These are phyloP conservation scores for Breynia disticha DNA, from an alignment of 441 rosid genomes.

Conservation along the genomic window DNA sequence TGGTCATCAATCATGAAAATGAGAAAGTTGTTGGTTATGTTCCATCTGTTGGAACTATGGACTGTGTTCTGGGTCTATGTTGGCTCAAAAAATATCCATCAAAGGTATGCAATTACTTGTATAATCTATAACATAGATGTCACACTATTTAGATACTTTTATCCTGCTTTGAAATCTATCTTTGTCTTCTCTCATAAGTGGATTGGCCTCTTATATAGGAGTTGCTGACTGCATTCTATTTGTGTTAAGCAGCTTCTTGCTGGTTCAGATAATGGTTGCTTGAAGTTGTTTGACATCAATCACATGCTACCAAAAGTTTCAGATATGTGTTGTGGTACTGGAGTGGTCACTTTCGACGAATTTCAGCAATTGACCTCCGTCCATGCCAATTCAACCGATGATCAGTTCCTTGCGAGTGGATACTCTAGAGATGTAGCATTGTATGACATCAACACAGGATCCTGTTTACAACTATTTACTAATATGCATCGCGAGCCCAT, in stretches of 20 bases:
- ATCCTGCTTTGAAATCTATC: not conserved
- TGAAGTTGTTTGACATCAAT: slow-evolving; percentile 1
- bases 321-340: not conserved
- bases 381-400: not conserved
- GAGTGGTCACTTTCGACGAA: not conserved
- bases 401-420: not conserved
- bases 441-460: not conserved
- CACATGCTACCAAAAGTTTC: not conserved
- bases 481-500: not conserved
- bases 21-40: not conserved
- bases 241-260: not conserved
- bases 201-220: not conserved
- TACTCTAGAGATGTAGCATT: not conserved
- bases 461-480: not conserved
- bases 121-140: not conserved
- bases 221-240: not conserved
- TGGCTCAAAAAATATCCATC: not conserved
- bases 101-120: not conserved
- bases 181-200: not conserved
- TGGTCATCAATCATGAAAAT: not conserved
- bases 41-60: not conserved
- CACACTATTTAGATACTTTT: not conserved
- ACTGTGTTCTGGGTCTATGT: not conserved
- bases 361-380: not conserved
- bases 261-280: not conserved